Evolutionary conservation across 2,329 filamentous ascomycete genomes (phyloP), one percentile per base, ranked within the genome.

Genomic region (Elsinoe batatas): DNA sequence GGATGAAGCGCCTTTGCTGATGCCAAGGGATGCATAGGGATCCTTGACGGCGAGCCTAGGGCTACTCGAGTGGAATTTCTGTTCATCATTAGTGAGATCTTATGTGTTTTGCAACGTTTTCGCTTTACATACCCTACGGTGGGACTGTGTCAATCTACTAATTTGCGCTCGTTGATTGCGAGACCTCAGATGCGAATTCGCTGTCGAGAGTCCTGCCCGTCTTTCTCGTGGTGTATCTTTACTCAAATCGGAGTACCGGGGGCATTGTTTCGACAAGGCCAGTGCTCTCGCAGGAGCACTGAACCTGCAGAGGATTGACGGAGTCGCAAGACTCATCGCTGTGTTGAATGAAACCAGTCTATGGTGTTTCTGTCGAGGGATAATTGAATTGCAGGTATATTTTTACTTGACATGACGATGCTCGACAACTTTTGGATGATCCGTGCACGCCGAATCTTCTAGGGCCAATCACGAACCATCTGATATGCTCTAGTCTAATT

Each of bases 11-110:
- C 73, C 79, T 69, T 91, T 95, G 65, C 77, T 77, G 30, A 98
- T 88, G 12, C 93, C 93, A 26, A 98, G 83, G 3, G 87, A 80
- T 61, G 83, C 81, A 71, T 98, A 98, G 1, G 93, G 93, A 65
- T 98, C 87, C 68, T 88, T 72, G 26, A 81, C 72, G 4, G 77
- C 77, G 18, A 75, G 67, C 5, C 69, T 64, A 43, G 70, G 71
- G 43, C 71, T 66, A 43, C 84, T 85, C 20, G 82, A 80, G 67
- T 84, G 83, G 68, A 85, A 87, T 32, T 74, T 63, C 72, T 82
- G 69, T 26, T 30, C 26, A 30, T 5, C 8, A 18, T 10, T 7
- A n/a, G 49, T 53, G 17, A 53, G 49, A 51, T 22, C 5, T 6
- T 30, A 33, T 8, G 20, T 12, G 7, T 22, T 7, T 18, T 17